Evolutionary conservation across 441 rosid species (phyloP), one percentile per base, ranked within the genome.

Genomic region (Lepidium campestre): DNA sequence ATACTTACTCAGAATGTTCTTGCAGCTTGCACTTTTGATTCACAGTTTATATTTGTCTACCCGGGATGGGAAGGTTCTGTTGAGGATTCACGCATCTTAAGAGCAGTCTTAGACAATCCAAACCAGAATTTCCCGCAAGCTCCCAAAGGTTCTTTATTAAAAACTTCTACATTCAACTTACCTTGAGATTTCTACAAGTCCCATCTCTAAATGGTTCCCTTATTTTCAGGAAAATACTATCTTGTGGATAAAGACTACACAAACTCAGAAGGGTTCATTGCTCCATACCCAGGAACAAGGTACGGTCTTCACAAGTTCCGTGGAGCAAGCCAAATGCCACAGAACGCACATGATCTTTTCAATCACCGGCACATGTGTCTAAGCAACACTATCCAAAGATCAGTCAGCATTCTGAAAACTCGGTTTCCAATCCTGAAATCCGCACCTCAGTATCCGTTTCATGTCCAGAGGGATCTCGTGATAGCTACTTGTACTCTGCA

Each of bases 61-160:
- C 86, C 96, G 0, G 94, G 96, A 67, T 87, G 96, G 98, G 98
- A 89, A 83, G 96, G 98, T 35, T 86, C 95, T 63, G 87, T 75
- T 56, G 78, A 80, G 6, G 91, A 89, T 80, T 83, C 93, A 35
- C 91, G 89, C 40, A 81, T 89, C 17, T 64, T 89, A 63, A 80
- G 87, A 78, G 91, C 94, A 13, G 98, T 87, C 46, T 76, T 89
- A 27, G 82, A 86, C 58, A 82, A 91, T 73, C 91, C 92, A 42
- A 80, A 79, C 68, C 97, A 91, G 83, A 89, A 91, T 73, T 91
- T 91, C 65, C 96, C 94, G 29, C 83, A 17, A 22, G 76, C 84
- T 77, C 88, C 92, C 41, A 71, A 84, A 82, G 97, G 96, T 89
- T 61, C 14, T 36, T 44, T n/a, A 18, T 62, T n/a, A 18, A 29